A percentile compares a stretch with the other conserved stretches of the same genome.
phyloP scores from a whole-genome alignment of 176 grass and related monocot genomes.

The Hordeum vulgare region DNA sequence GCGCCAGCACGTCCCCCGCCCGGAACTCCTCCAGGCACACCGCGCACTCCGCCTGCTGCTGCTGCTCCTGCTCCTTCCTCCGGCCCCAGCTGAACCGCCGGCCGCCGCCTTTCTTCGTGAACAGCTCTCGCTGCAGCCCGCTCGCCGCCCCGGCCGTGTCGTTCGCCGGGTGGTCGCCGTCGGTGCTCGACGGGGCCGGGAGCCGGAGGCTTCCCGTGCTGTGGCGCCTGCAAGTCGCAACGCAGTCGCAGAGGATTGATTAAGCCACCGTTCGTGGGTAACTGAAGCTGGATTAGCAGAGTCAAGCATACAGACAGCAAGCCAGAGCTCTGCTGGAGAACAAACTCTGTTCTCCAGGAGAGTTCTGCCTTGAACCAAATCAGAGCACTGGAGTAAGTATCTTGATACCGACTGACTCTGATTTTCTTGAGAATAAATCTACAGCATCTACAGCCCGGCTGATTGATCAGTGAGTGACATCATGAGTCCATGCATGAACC shows the following conservation, averaged over 20 bases:
- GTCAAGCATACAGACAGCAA: background rate
- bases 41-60: constrained; percentile 43
- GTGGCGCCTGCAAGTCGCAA: constrained; percentile 30
- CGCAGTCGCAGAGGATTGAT: background rate
- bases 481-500: background rate
- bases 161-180: background rate
- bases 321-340: background rate
- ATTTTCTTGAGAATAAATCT: background rate
- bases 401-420: background rate
- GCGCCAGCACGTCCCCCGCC: constrained; percentile 50
- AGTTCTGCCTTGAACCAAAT: too few relatives aligned
- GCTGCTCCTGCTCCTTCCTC: constrained; percentile 28
- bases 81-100: constrained; percentile 43
- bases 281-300: background rate
- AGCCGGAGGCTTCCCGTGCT: constrained; percentile 38
- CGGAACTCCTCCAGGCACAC: constrained; percentile 84
- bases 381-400: too few relatives aligned
- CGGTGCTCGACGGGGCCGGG: background rate
- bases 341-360: too few relatives aligned
- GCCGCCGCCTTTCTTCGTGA: background rate
- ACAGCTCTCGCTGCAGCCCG: constrained; percentile 46
- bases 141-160: background rate
- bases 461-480: background rate
- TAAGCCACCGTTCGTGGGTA: background rate
- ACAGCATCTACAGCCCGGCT: background rate